phyloP scores from a whole-genome alignment of 2,329 filamentous ascomycete genomes.

The Epichloe coenophiala region DNA sequence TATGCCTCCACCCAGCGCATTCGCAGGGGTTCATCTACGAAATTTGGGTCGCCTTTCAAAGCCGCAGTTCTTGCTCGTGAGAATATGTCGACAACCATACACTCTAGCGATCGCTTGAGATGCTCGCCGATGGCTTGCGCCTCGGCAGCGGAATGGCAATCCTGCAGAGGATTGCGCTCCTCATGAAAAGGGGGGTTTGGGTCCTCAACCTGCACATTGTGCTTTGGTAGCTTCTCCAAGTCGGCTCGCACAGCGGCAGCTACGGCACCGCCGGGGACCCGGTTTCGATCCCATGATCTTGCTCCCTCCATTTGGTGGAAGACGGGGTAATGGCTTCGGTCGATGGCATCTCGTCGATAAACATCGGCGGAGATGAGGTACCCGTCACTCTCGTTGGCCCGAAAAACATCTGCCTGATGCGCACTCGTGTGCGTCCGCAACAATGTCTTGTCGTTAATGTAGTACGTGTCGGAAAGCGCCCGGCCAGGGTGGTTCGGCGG shows the following conservation, averaged over 20 bases:
- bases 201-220: slow-evolving; percentile 69
- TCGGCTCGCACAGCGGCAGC: slow-evolving; percentile 56
- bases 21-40: slow-evolving; percentile 56
- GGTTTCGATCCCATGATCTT: slow-evolving; percentile 66
- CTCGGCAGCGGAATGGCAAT: slow-evolving; percentile 55
- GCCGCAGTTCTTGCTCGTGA: slow-evolving; percentile 58
- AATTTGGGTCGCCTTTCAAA: slow-evolving; percentile 33
- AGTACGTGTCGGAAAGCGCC: slow-evolving; percentile 85
- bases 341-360: slow-evolving; percentile 87
- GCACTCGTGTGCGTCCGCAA: slow-evolving; percentile 90
- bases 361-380: slow-evolving; percentile 92
- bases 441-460: slow-evolving; percentile 72
- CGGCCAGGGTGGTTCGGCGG: slow-evolving; percentile 78
- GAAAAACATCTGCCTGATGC: slow-evolving; percentile 76
- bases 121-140: slow-evolving; percentile 73
- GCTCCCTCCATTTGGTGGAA: slow-evolving; percentile 99
- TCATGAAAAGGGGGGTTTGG: slow-evolving; percentile 69
- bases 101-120: slow-evolving; percentile 77
- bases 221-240: slow-evolving; percentile 55
- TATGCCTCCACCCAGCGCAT: slow-evolving; percentile 95
- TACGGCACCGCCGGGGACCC: slow-evolving; percentile 43
- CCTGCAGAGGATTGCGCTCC: slow-evolving; percentile 73
- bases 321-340: slow-evolving; percentile 87
- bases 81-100: slow-evolving; percentile 84
- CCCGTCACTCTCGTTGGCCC: slow-evolving; percentile 56